Conservation (phyloP, 1,139 yeast genomes). For the Casaregolazyma lundiana region DNA sequence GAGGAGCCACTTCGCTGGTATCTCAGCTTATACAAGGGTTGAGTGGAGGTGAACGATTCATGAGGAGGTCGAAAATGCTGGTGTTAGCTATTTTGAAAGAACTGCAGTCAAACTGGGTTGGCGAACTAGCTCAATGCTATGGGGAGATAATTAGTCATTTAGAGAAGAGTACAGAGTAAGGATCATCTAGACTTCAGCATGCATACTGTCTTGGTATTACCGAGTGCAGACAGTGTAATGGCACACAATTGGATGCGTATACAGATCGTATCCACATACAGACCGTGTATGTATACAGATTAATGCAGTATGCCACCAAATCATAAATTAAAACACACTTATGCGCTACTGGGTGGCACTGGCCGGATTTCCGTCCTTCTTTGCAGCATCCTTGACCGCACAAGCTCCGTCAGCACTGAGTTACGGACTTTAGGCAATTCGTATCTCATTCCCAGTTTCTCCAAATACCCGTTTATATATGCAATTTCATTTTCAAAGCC, state of each 20-base stretch:
- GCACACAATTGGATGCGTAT: too few species aligned
- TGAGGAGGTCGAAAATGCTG: conserved; percentile 4
- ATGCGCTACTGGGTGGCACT: too few species aligned
- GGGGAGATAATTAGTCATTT: not conserved
- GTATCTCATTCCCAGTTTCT: conserved; percentile 45
- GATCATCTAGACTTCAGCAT: too few species aligned
- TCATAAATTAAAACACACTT: too few species aligned
- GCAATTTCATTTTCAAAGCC: conserved; percentile 69
- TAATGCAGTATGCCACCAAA: too few species aligned
- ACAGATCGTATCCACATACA: too few species aligned
- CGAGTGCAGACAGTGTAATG: too few species aligned
- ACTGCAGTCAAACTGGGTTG: conserved; percentile 10
- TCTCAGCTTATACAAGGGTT: conserved; percentile 16
- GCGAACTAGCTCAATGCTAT: not conserved
- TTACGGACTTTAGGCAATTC: conserved; percentile 45
- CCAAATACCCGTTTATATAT: conserved; percentile 72
- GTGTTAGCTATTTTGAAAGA: conserved; percentile 11
- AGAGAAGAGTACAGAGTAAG: not conserved
- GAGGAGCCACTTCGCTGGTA: conserved; percentile 13
- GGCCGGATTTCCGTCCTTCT: conserved; percentile 9
- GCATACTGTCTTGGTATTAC: too few species aligned
- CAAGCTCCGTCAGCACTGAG: conserved; percentile 43
- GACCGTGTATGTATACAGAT: too few species aligned
- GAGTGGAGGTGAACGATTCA: conserved; percentile 15
- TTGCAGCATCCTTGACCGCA: conserved; percentile 27